Percentiles rank a stretch among this genome's conserved stretches.
These are phyloP conservation scores for Picea mariana DNA, from an alignment of 83 land plant genomes.

Conservation along the genomic window DNA sequence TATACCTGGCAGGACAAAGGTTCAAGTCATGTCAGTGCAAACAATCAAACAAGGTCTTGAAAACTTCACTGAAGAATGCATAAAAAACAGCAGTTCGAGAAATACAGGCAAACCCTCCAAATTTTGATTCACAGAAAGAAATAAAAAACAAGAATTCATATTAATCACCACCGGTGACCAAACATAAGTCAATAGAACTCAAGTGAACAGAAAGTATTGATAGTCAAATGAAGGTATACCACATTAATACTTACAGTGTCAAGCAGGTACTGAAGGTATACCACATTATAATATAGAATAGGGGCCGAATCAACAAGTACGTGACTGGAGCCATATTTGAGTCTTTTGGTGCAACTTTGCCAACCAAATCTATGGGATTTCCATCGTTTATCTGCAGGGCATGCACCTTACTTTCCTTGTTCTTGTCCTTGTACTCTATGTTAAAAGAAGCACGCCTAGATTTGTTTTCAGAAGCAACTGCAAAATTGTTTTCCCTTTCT, in stretches of 20 bases:
- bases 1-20: too few species aligned
- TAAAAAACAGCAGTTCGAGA: too few species aligned
- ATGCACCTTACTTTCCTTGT: constrained; percentile 7
- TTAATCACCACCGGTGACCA: too few species aligned
- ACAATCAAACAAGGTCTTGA: too few species aligned
- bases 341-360: constrained; percentile 2
- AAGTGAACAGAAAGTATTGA: too few species aligned
- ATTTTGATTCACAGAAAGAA: too few species aligned
- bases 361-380: not conserved
- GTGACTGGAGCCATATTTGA: not conserved
- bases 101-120: too few species aligned
- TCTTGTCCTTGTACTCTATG: constrained; percentile 5
- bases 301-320: constrained; percentile 34
- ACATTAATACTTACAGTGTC: constrained; percentile 35
- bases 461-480: not conserved
- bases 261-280: constrained; percentile 62
- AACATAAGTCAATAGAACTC: too few species aligned
- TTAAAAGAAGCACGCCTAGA: constrained; percentile 4
- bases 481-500: constrained; percentile 13
- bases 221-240: not conserved
- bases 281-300: constrained; percentile 54
- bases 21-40: too few species aligned
- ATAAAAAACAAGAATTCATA: too few species aligned
- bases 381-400: constrained; percentile 10
- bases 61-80: too few species aligned